These are phyloP conservation scores for Lachnellula willkommii DNA, from an alignment of 2,329 filamentous ascomycete genomes.

Conservation along the genomic window DNA sequence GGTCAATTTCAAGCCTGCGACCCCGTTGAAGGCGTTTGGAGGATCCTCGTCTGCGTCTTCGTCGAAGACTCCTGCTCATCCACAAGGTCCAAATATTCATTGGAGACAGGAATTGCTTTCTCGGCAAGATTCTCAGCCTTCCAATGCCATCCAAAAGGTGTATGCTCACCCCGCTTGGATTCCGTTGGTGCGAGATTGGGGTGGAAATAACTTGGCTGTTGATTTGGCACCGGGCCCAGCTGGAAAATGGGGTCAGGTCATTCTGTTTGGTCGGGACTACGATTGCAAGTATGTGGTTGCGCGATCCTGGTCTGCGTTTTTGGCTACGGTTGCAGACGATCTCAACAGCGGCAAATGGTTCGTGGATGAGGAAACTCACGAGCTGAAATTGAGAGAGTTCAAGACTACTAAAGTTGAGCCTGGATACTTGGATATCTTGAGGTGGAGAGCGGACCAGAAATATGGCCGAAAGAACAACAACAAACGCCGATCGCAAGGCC, in stretches of 20 bases:
- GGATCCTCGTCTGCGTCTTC: conserved; percentile 58
- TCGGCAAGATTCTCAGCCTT: conserved; percentile 82
- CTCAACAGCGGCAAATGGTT: conserved; percentile 83
- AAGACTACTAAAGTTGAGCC: conserved; percentile 85
- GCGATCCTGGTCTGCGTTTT: conserved; percentile 81
- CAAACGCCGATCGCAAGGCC: conserved; percentile 49
- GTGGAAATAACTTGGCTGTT: conserved; percentile 92
- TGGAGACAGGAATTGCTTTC: conserved; percentile 84
- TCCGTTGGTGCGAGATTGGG: conserved; percentile 93
- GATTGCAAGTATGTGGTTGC: conserved; percentile 97
- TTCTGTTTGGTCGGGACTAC: conserved; percentile 94
- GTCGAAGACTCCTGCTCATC: conserved; percentile 51
- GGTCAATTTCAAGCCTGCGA: conserved; percentile 52
- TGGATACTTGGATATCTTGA: conserved; percentile 86
- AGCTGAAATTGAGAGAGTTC: conserved; percentile 90
- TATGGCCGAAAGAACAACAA: conserved; percentile 55
- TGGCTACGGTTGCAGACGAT: conserved; percentile 85
- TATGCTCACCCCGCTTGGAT: conserved; percentile 97
- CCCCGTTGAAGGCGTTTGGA: conserved; percentile 66
- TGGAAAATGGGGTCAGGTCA: conserved; percentile 93
- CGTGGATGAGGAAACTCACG: conserved; percentile 85
- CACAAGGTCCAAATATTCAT: conserved; percentile 49
- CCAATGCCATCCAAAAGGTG: conserved; percentile 80
- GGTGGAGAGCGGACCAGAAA: conserved; percentile 95
- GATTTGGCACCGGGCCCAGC: conserved; percentile 86